Conservation (phyloP, 306 rosid species). For the Luffa acutangula region DNA sequence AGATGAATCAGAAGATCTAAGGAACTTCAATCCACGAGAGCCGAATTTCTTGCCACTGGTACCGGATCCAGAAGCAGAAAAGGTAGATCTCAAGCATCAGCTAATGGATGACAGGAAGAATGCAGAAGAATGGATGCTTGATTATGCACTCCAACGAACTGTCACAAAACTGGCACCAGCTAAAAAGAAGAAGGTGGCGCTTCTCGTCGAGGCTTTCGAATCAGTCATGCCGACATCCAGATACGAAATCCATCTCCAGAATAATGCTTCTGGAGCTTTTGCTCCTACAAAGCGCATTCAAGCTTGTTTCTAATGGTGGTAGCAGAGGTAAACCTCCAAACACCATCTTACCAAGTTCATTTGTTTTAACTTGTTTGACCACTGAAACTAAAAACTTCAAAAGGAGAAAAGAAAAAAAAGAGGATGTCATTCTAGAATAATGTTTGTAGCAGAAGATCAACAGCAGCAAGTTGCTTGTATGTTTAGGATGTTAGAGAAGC, state of each 20-base stretch:
- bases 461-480: not conserved
- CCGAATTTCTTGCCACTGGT: conserved; percentile 70
- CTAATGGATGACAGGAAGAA: conserved; percentile 66
- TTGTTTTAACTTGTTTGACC: not conserved
- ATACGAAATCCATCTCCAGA: conserved; percentile 26
- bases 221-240: conserved; percentile 53
- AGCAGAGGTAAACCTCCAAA: conserved; percentile 9
- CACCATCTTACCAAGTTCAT: not conserved
- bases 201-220: conserved; percentile 92
- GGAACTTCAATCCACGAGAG: conserved; percentile 52
- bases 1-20: conserved; percentile 43
- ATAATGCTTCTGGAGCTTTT: conserved; percentile 32
- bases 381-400: not conserved
- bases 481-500: not conserved
- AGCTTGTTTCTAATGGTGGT: conserved; percentile 58
- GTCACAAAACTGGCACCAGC: conserved; percentile 86
- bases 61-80: conserved; percentile 54
- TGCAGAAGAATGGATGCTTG: conserved; percentile 93
- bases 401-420: not conserved
- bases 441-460: conserved; percentile 4
- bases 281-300: conserved; percentile 39
- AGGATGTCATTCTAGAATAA: not conserved
- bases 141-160: conserved; percentile 53
- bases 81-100: conserved; percentile 78
- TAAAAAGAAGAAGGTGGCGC: conserved; percentile 86